Evolutionary conservation across 805 yeast species (phyloP).

Genomic region (Zygotorulaspora danielsina): DNA sequence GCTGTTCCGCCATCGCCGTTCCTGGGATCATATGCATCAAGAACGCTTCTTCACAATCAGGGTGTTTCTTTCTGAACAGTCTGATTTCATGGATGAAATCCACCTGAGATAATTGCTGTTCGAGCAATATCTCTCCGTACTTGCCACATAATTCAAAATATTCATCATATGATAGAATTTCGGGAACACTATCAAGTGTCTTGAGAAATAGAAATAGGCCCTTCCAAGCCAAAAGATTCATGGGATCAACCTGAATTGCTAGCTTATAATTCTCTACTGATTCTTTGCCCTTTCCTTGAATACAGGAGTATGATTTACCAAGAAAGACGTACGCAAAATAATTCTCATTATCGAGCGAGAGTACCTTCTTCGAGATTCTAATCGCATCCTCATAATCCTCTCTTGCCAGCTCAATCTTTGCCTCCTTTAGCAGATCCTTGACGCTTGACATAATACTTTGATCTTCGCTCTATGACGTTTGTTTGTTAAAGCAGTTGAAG

Average conservation of each 20-base stretch:
- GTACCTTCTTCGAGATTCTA: constrained; percentile 50
- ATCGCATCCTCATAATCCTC: constrained; percentile 62
- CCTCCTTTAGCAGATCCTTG: constrained; percentile 43
- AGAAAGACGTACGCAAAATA: constrained; percentile 65
- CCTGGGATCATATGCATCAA: constrained; percentile 54
- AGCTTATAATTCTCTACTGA: constrained; percentile 37
- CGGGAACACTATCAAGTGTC: constrained; percentile 30
- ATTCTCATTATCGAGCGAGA: constrained; percentile 51
- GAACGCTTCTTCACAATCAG: constrained; percentile 44
- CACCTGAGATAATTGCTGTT: constrained; percentile 43
- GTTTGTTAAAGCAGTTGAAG: not conserved
- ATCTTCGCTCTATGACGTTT: too few relatives aligned
- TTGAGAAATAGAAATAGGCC: constrained; percentile 54
- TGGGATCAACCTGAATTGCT: constrained; percentile 50
- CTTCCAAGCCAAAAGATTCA: constrained; percentile 69
- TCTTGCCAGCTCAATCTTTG: constrained; percentile 48
- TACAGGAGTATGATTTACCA: constrained; percentile 62
- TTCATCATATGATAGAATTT: constrained; percentile 39
- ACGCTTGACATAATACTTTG: constrained; percentile 35
- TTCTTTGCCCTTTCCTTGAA: constrained; percentile 33
- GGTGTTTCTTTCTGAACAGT: constrained; percentile 41
- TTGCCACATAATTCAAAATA: constrained; percentile 44
- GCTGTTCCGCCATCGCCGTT: constrained; percentile 46
- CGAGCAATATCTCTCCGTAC: constrained; percentile 41
- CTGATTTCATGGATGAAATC: constrained; percentile 49